Base-by-base conservation (phyloP, 108 stramenopile species). In the Stephanodiscus minutulus region DNA sequence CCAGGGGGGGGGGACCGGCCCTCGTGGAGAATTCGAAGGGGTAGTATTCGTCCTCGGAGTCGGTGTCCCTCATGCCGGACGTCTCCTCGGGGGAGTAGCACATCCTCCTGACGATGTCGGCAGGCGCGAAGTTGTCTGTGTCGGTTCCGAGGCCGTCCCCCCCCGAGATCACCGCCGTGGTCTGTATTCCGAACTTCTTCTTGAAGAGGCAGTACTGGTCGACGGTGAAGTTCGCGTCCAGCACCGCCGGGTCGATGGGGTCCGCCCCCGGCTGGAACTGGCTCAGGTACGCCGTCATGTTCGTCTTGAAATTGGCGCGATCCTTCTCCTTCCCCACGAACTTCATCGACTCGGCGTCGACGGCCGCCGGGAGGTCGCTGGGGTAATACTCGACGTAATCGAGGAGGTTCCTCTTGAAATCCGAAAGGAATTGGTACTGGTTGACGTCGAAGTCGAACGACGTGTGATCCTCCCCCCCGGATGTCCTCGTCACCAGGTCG, bases 321-420 rank as follows among this genome's bases (percentile, higher is more conserved):
- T 94, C 90, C 74, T 90, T 91, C 63, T 91, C 90, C 83, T 90
- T 88, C n/a, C 87, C 87, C 11, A 82, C 57, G 55, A 94, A 94
- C 47, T 89, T 83, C 56, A 91, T 61, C 25, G 74, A 22, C 44
- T 86, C 86, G 10, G 85, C 46, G 22, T 74, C 72, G 8, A 94
- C 93, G 0, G 93, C 90, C 52, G 90, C 90, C 20, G 90, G 90
- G 58, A 85, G 73, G 50, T 85, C 87, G 39, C 83, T 82, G 63
- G 93, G 93, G 41, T 84, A 94, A 12, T 62, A 57, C 28, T 86
- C 81, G 13, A 73, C 73, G 63, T 91, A 90, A 49, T 85, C 89
- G 65, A 84, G 24, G 20, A 90, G 70, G 57, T 91, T 90, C 24
- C 55, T 55, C 71, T 94, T 91, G 77, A 94, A 94, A 24, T 94